Base-by-base conservation (phyloP, 2,329 filamentous ascomycete genomes). In the Colletotrichum sp. region DNA sequence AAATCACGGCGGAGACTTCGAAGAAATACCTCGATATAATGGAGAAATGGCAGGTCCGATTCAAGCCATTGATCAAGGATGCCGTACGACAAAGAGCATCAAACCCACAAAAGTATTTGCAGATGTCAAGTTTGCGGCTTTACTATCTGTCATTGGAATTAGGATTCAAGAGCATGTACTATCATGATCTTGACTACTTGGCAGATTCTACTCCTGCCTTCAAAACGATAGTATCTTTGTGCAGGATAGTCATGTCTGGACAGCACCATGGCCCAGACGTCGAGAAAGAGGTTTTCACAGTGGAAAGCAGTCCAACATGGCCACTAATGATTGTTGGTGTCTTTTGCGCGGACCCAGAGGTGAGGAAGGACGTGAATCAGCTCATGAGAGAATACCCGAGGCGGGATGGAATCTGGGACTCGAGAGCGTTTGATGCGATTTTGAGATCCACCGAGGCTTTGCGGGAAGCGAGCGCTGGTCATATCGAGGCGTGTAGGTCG, bases 391-490 rank as follows among this genome's bases (percentile, higher is more conserved):
- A 83, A 32, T 86, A 87, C 30, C 86, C 86, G 7, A 83, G 86
- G 7, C 84, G 85, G 36, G 88, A 88, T 72, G 86, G 85, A 3
- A 82, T 88, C 10, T 85, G 86, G 24, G 86, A 88, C 74, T 87
- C 84, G 32, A 81, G 85, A 12, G 80, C 86, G 2, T 85, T 87
- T 65, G 78, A 82, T 1, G 85, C 69, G 26, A 44, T 69, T 8
- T 64, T 64, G 10, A 44, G 44, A 10, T 39, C 44, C 8, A 59
- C 39, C 7, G 39, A 65, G 16, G 24, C 30, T 12, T 7, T 55
- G 2, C 12, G 39, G 10, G 30, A 34, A 13, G 55, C 24, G 18
- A 24, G 12, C 5, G 32, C n/a, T 32, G 32, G 10, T 2, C 13
- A 32, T 7, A 18, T 21, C 1, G 44, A 57, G 7, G 55, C 32